Conservation (phyloP, 2,329 filamentous ascomycete species). For the Hypoxylon sp. region DNA sequence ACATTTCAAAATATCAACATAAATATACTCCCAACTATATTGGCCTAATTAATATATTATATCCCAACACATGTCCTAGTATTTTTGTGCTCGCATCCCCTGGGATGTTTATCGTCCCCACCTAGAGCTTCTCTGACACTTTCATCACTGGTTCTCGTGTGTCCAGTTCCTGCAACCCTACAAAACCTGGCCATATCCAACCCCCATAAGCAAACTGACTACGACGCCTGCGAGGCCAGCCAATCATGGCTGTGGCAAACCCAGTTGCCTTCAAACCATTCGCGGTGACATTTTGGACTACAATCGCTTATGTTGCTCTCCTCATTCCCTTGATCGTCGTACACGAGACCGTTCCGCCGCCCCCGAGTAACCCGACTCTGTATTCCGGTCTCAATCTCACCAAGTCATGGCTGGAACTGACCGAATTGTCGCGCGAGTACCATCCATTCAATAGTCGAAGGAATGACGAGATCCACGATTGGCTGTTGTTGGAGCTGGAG, state of each 20-base stretch:
- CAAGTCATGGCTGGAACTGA: slow-evolving; percentile 88
- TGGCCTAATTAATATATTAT: slow-evolving; percentile 17
- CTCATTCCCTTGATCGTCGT: slow-evolving; percentile 79
- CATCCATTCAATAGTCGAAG: slow-evolving; percentile 91
- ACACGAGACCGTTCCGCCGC: slow-evolving; percentile 81
- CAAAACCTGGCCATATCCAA: slow-evolving; percentile 25
- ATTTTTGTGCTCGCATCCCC: slow-evolving; percentile 9
- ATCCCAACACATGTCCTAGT: slow-evolving; percentile 33
- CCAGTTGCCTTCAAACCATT: slow-evolving; percentile 83
- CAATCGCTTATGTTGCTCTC: slow-evolving; percentile 82
- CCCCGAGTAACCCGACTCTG: slow-evolving; percentile 68
- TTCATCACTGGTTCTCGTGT: slow-evolving; percentile 37
- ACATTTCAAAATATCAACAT: slow-evolving; percentile 8
- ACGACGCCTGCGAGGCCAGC: slow-evolving; percentile 24
- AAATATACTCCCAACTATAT: slow-evolving; percentile 20
- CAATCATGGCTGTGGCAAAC: slow-evolving; percentile 58
- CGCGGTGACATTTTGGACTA: slow-evolving; percentile 86
- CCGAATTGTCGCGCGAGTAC: slow-evolving; percentile 79
- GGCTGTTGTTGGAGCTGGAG: slow-evolving; percentile 79
- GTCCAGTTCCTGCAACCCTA: slow-evolving; percentile 37
- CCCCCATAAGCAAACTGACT: slow-evolving; percentile 22
- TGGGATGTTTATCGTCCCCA: slow-evolving; percentile 47
- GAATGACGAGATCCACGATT: slow-evolving; percentile 85
- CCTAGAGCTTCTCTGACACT: slow-evolving; percentile 42
- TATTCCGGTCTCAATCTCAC: slow-evolving; percentile 81